Base-by-base conservation (phyloP, 148 eudicot species). In the Polygonum aviculare region DNA sequence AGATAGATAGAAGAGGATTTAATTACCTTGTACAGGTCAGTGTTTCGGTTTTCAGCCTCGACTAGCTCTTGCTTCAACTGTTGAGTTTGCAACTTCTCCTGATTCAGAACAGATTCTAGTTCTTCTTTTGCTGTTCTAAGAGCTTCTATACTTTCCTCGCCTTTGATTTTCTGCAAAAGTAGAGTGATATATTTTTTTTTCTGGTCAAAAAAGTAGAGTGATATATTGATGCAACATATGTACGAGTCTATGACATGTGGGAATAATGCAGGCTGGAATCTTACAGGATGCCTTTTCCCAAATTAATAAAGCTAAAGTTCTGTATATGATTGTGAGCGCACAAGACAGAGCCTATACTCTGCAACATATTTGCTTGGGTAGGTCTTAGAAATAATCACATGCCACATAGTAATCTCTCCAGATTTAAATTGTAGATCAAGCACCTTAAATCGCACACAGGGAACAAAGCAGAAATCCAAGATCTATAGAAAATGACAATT, bases 11-110 rank as follows among this genome's bases (percentile, higher is more conserved):
- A 36, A 2, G 14, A 2, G 10, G 9, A 6, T 67, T 21, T 36
- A 50, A 67, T 78, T 79, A 94, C 98, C 96, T 92, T 89, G 81
- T 90, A 90, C 40, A 94, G 83, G 70, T 94, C 98, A 54, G 89
- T 81, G 80, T 84, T 90, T 78, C 89, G 87, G 21, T 79, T 77
- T 80, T 92, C 98, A 33, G 96, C 90, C 82, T 92, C 97, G 52
- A 84, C 74, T 69, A 91, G 76, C 79, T 95, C 94, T 84, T 88
- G 93, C 86, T 95, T 93, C 80, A 93, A 79, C 82, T 88, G 89
- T 65, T 79, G 83, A 55, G 88, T 16, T 54, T 54, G 59, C 81
- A 84, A 75, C 82, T 84, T 92, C 83, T 92, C 97, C 75, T 77
- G 83, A 74, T 78, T 81, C 67, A 94, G 79, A 51, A 87, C 81